phyloP scores from a whole-genome alignment of 108 stramenopile genomes.

The Cyclotella kingstonii region DNA sequence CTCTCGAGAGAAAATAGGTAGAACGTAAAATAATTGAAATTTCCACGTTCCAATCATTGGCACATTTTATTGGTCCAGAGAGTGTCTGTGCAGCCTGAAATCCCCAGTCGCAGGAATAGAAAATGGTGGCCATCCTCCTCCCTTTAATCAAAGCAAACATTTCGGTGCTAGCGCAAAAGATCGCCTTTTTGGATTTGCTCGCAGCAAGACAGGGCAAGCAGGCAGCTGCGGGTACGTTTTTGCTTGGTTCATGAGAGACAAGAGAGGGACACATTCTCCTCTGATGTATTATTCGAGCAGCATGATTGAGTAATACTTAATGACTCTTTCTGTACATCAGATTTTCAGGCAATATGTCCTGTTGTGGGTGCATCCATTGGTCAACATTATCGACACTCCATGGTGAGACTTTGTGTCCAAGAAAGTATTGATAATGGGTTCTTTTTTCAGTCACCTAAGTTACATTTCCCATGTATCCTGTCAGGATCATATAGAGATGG shows the following conservation, averaged over 20 bases:
- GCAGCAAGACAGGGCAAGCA: conserved; percentile 46
- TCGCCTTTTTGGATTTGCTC: conserved; percentile 58
- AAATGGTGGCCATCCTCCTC: too few species aligned
- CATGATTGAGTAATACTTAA: background rate
- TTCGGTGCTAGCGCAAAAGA: conserved; percentile 72
- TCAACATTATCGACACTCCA: conserved; percentile 88
- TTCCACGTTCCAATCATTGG: too few species aligned
- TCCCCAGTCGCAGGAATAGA: too few species aligned
- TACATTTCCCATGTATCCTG: background rate
- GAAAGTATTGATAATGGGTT: background rate
- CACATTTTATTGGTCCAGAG: too few species aligned
- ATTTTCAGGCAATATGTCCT: conserved; percentile 57
- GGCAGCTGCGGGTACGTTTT: conserved; percentile 23
- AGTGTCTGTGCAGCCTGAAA: too few species aligned
- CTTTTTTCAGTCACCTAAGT: background rate
- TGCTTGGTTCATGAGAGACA: background rate
- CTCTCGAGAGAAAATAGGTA: too few species aligned
- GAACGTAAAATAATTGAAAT: too few species aligned
- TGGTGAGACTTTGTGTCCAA: conserved; percentile 49
- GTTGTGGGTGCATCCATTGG: conserved; percentile 81
- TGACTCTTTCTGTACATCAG: background rate
- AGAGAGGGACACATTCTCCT: background rate
- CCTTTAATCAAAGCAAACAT: conserved; percentile 52
- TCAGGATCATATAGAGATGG: conserved; percentile 78
- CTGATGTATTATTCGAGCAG: background rate